Evolutionary conservation across 2,329 filamentous ascomycete species (phyloP).

Genomic region (Dendryphion nanum): DNA sequence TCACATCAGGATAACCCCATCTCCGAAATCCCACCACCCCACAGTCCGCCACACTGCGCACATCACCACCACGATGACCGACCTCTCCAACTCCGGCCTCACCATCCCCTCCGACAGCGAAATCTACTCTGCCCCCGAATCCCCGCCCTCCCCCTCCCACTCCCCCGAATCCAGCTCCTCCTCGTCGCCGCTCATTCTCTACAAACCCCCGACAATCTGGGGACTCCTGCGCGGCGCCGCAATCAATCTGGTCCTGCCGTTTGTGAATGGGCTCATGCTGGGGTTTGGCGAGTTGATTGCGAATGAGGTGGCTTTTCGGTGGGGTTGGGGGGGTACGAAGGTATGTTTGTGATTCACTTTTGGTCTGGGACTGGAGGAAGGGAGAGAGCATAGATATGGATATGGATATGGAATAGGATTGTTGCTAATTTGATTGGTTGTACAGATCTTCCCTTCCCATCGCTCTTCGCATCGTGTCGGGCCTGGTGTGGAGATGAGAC

Average conservation of each 20-base stretch:
- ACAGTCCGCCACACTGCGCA: background rate
- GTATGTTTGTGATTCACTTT: conserved; percentile 52
- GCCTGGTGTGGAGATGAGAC: conserved; percentile 77
- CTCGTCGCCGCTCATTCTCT: conserved; percentile 74
- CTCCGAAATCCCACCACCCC: background rate
- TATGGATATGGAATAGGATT: background rate
- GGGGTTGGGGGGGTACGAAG: conserved; percentile 94
- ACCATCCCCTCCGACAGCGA: conserved; percentile 83
- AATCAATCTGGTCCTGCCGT: conserved; percentile 93
- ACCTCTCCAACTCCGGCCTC: conserved; percentile 55
- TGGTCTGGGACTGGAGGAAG: background rate
- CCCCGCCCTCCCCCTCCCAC: conserved; percentile 57
- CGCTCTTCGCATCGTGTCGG: conserved; percentile 69
- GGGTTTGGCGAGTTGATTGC: conserved; percentile 96
- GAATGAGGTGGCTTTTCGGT: conserved; percentile 87
- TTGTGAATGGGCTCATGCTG: conserved; percentile 97
- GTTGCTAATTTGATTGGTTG: too few relatives aligned
- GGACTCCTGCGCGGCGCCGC: conserved; percentile 81
- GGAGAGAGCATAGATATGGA: conserved; percentile 1
- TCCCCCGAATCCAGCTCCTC: conserved; percentile 31
- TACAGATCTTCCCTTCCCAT: conserved; percentile 58
- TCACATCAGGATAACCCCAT: background rate
- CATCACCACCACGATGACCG: conserved; percentile 2
- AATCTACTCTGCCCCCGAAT: conserved; percentile 67
- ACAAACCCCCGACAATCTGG: conserved; percentile 86